Evolutionary conservation across 495 filamentous ascomycete species (phyloP), one percentile per base, ranked within the genome.

Genomic region (Penicillium coprophilum): DNA sequence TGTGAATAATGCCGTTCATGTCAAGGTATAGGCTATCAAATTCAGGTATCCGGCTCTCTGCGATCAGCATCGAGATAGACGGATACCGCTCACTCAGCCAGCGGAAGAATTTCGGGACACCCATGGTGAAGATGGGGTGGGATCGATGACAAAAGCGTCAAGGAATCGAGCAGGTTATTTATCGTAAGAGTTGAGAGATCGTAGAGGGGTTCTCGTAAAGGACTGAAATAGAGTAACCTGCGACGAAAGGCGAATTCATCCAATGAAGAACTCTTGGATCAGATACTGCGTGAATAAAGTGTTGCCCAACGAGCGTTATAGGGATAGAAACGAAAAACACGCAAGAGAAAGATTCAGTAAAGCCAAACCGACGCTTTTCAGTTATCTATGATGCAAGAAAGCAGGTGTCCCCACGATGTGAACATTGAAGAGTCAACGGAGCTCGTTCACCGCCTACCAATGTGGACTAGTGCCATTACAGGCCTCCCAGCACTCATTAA

Each of bases 1-100:
- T 99, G 70, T 99, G 95, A 63, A 99, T 97, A 70, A 99, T 99
- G 57, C 94, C 95, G 71, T 99, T 97, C 95, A 97, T 97, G 64
- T 98, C 94, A 62, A 96, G 82, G 72, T 98, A 99, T 55, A 99
- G 84, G 71, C 90, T 94, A 74, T 99, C 95, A 73, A 99, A 99
- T 71, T 99, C 95, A 31, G 95, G 95, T 72, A 99, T 99, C 55
- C 94, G 89, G 74, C 96, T 99, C 79, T 99, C 95, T 51, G 92
- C 93, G 71, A 99, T 97, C 60, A 99, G 82, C 84, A 96, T 92
- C 36, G 94, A 97, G 72, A 99, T 99, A 53, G 95, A 86, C 28
- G 95, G 95, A 82, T 99, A 99, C 65, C 95, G 89, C 85, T 99
- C 95, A 41, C 90, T 96, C 81, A 97, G 86, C 93, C 93, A 97